phyloP scores from a whole-genome alignment of 2,329 filamentous ascomycete species.

The Penicillium capsulatum region DNA sequence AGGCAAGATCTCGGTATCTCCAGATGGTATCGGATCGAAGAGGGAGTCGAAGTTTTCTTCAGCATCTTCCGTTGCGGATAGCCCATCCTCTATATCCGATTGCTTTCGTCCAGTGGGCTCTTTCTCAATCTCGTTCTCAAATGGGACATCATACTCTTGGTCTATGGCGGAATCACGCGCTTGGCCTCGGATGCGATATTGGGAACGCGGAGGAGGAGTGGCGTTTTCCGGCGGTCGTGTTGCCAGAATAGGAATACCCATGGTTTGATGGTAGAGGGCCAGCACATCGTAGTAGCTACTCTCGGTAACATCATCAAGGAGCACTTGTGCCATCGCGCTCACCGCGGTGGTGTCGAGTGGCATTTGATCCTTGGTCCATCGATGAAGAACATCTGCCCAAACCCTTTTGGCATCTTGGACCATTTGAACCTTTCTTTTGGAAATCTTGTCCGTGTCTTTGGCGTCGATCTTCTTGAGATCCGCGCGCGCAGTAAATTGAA shows the following conservation, averaged over 20 bases:
- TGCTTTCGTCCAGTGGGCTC: constrained; percentile 17
- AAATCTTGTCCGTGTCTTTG: constrained; percentile 27
- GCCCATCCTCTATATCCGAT: constrained; percentile 12
- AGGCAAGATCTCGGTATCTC: constrained; percentile 9
- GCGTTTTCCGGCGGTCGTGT: constrained; percentile 21
- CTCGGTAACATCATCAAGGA: constrained; percentile 60
- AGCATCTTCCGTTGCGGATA: constrained; percentile 18
- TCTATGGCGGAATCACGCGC: constrained; percentile 1
- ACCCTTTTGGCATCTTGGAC: constrained; percentile 66
- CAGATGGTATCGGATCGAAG: constrained; percentile 37
- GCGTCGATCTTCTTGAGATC: constrained; percentile 29
- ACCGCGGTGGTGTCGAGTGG: constrained; percentile 74
- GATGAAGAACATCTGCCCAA: constrained; percentile 75
- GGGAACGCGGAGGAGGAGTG: constrained; percentile 1
- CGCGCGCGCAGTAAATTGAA: constrained; percentile 50
- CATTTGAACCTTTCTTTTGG: constrained; percentile 33
- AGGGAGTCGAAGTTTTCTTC: constrained; percentile 29
- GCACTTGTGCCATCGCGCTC: constrained; percentile 71
- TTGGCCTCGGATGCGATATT: too few species aligned
- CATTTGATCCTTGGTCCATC: constrained; percentile 69
- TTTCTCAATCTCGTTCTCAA: constrained; percentile 26
- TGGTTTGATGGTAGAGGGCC: constrained; percentile 73
- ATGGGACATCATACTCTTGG: constrained; percentile 25
- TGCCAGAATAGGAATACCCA: constrained; percentile 58
- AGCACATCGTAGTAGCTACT: constrained; percentile 68